Percentiles rank a stretch among this genome's conserved stretches.
These are phyloP conservation scores for Cordia subcordata DNA, from an alignment of 257 asterid species.

Conservation along the genomic window DNA sequence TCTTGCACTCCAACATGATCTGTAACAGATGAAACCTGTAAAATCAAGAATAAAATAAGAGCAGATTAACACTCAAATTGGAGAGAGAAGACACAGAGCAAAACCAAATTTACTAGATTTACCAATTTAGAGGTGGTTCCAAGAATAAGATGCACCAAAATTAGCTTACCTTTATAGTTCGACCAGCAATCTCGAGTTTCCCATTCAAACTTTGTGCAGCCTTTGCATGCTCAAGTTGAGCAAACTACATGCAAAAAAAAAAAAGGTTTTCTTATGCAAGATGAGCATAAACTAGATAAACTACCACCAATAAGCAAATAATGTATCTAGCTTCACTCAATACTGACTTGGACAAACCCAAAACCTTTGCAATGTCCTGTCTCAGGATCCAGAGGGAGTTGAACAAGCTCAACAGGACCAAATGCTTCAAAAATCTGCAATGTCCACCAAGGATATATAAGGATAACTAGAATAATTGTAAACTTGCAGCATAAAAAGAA, in stretches of 20 bases:
- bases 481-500: background rate
- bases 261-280: slow-evolving; percentile 4
- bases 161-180: slow-evolving; percentile 72
- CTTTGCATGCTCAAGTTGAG: slow-evolving; percentile 87
- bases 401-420: slow-evolving; percentile 98
- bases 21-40: slow-evolving; percentile 92
- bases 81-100: background rate
- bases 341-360: slow-evolving; percentile 97
- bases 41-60: slow-evolving; percentile 10
- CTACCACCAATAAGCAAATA: background rate
- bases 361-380: slow-evolving; percentile 99
- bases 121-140: background rate
- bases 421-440: slow-evolving; percentile 91
- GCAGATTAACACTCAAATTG: background rate
- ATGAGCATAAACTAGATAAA: background rate
- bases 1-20: slow-evolving; percentile 88
- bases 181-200: slow-evolving; percentile 92
- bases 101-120: background rate
- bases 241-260: slow-evolving; percentile 44
- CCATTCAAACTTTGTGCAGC: slow-evolving; percentile 95
- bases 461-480: background rate
- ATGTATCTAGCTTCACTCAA: slow-evolving; percentile 8
- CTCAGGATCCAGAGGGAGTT: slow-evolving; percentile 97
- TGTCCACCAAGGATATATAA: background rate
- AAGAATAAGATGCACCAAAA: background rate